A percentile compares a stretch with the other conserved stretches of the same genome.
Conservation (phyloP, 2,329 filamentous ascomycete genomes). For the Botrytis tulipae region DNA sequence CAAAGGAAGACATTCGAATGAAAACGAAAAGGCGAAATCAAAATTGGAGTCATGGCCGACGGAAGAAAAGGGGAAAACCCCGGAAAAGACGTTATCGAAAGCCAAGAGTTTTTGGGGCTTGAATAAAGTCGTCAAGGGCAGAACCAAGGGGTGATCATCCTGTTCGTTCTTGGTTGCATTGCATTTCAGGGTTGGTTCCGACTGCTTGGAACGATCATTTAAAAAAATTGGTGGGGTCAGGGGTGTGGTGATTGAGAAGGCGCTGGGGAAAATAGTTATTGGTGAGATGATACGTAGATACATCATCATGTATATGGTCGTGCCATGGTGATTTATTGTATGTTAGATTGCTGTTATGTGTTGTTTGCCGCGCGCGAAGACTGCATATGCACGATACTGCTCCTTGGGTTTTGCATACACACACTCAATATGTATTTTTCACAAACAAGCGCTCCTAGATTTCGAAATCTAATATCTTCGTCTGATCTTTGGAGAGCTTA, state of each 20-base stretch:
- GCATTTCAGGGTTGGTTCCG: slow-evolving; percentile 16
- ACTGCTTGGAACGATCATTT: slow-evolving; percentile 17
- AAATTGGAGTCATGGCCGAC: slow-evolving; percentile 4
- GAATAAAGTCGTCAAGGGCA: slow-evolving; percentile 13
- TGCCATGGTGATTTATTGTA: background rate
- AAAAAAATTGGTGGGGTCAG: background rate
- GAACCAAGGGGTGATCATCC: slow-evolving; percentile 3
- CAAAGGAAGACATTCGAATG: background rate
- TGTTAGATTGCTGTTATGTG: background rate
- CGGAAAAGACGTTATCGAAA: slow-evolving; percentile 18
- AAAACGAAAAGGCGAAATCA: background rate
- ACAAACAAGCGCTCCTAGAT: background rate
- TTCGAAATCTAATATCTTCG: background rate
- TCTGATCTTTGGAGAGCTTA: background rate
- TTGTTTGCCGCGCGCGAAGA: background rate
- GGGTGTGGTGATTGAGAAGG: background rate
- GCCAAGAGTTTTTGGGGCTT: slow-evolving; percentile 21
- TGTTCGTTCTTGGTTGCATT: slow-evolving; percentile 1
- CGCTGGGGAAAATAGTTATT: background rate
- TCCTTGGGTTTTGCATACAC: background rate
- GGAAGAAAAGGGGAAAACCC: slow-evolving; percentile 18
- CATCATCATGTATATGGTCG: background rate
- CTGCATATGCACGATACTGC: slow-evolving; percentile 13
- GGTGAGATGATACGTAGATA: background rate
- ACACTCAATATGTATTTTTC: background rate